phyloP scores from a whole-genome alignment of 176 grass and related monocot genomes.

The Carex myosuroides region DNA sequence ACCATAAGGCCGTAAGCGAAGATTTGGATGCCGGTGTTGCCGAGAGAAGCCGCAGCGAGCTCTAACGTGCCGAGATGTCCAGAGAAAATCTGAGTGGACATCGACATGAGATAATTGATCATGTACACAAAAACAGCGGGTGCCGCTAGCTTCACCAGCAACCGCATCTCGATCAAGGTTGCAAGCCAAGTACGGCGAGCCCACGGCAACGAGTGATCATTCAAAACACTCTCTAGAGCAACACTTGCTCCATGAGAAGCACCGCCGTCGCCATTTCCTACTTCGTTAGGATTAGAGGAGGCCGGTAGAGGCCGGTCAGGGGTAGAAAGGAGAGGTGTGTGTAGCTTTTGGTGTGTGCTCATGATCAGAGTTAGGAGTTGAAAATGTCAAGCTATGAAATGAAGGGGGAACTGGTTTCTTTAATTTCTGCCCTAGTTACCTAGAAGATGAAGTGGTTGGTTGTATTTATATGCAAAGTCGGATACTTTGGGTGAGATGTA shows the following conservation, averaged over 20 bases:
- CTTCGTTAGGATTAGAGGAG: background rate
- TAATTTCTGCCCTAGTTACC: background rate
- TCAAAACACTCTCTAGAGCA: constrained; percentile 49
- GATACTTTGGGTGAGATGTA: too few relatives aligned
- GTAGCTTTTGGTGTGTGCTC: background rate
- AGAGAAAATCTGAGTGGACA: constrained; percentile 43
- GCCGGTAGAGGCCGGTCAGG: constrained; percentile 20
- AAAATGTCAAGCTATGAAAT: background rate
- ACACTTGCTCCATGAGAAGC: constrained; percentile 9
- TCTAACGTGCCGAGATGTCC: constrained; percentile 42
- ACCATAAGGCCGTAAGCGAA: constrained; percentile 50
- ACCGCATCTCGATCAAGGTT: constrained; percentile 31
- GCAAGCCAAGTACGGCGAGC: constrained; percentile 21
- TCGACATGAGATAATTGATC: constrained; percentile 42
- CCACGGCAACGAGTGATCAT: constrained; percentile 31
- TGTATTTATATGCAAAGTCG: background rate
- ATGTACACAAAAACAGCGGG: constrained; percentile 47
- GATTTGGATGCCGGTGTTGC: constrained; percentile 36
- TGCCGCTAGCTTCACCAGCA: constrained; percentile 33
- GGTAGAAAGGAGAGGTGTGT: constrained; percentile 11
- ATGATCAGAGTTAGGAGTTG: background rate
- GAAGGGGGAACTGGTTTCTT: background rate
- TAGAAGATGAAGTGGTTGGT: background rate
- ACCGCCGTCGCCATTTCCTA: background rate
- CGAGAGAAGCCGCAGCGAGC: constrained; percentile 40